Evolutionary conservation across 2,329 filamentous ascomycete genomes (phyloP), one percentile per base, ranked within the genome.

Genomic region (Diaporthe capsici): DNA sequence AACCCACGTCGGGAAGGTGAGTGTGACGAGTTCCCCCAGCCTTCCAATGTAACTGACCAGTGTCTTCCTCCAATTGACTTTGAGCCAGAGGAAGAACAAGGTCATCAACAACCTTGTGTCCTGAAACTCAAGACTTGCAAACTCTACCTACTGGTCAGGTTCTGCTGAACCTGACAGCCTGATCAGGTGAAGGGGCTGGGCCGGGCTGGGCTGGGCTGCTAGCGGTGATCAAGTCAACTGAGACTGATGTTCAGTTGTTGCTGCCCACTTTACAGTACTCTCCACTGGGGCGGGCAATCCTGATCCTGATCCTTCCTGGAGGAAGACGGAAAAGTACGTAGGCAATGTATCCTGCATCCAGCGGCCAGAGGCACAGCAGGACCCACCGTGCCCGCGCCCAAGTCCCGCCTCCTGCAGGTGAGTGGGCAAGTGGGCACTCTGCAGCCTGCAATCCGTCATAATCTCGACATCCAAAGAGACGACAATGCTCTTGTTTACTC

Each of bases 361-460:
- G 42, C 34, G 37, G 39, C 39, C 25, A 51, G 63, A 67, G 28
- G 22, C 44, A 68, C 44, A 49, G 63, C 47, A 53, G 65, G 47
- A 68, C 65, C 65, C 65, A 70, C 65, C 47, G 17, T 28, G 65
- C 65, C 47, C 28, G 49, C 49, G 9, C 49, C 65, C 47, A 55
- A 55, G 49, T 70, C 65, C 65, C 65, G 65, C 65, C 55, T 70
- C 65, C 65, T 70, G 65, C 65, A 70, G 47, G 34, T 70, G 49
- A 42, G 65, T 55, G 65, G 49, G 49, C n/a, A 25, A 31, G 47
- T 70, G 65, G 65, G 49, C 34, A 42, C 47, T 39, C 65, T 70
- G 65, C 65, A 70, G 49, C 22, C 65, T 70, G 65, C 65, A 42
- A 31, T 55, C 65, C 49, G 65, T 70, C 65, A 70, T 70, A 42